These are phyloP conservation scores for Sanghuangporus sanghuang DNA, from an alignment of 1,284 basidiomycete genomes.

Conservation along the genomic window DNA sequence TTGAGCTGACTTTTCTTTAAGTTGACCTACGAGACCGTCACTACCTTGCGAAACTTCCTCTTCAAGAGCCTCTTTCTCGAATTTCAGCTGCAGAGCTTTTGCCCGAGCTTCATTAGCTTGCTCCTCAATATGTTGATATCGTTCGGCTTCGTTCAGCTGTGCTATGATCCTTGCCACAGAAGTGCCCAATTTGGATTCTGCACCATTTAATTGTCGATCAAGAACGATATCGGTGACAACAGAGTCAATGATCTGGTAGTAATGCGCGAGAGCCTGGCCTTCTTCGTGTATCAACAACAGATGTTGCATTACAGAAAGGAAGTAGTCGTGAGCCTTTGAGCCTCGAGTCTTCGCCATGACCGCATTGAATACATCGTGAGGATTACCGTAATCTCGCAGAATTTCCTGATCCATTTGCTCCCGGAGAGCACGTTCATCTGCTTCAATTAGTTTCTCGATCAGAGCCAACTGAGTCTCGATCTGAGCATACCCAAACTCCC, in stretches of 20 bases:
- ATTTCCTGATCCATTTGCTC: slow-evolving; percentile 77
- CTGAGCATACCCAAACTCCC: slow-evolving; percentile 55
- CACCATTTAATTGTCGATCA: slow-evolving; percentile 84
- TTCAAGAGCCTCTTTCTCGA: slow-evolving; percentile 73
- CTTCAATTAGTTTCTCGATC: slow-evolving; percentile 66
- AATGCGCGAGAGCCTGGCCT: slow-evolving; percentile 76
- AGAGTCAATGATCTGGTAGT: slow-evolving; percentile 93
- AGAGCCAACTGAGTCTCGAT: slow-evolving; percentile 69
- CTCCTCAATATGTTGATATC: slow-evolving; percentile 73
- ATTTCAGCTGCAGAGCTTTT: slow-evolving; percentile 55
- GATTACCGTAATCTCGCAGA: slow-evolving; percentile 73
- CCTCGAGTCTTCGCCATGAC: slow-evolving; percentile 72
- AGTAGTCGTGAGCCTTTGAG: slow-evolving; percentile 79
- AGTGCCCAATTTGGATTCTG: slow-evolving; percentile 82
- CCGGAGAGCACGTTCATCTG: slow-evolving; percentile 75
- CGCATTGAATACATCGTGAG: slow-evolving; percentile 85
- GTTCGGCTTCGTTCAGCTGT: slow-evolving; percentile 89
- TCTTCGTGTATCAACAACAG: slow-evolving; percentile 88
- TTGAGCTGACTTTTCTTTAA: slow-evolving; percentile 71
- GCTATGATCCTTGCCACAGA: slow-evolving; percentile 88
- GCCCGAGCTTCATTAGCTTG: slow-evolving; percentile 70
- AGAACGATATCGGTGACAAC: slow-evolving; percentile 90
- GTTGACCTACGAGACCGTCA: slow-evolving; percentile 79
- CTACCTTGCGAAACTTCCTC: slow-evolving; percentile 77
- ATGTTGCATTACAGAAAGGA: slow-evolving; percentile 91